Base-by-base conservation (phyloP, 441 rosid species). In the Viola pubescens region DNA sequence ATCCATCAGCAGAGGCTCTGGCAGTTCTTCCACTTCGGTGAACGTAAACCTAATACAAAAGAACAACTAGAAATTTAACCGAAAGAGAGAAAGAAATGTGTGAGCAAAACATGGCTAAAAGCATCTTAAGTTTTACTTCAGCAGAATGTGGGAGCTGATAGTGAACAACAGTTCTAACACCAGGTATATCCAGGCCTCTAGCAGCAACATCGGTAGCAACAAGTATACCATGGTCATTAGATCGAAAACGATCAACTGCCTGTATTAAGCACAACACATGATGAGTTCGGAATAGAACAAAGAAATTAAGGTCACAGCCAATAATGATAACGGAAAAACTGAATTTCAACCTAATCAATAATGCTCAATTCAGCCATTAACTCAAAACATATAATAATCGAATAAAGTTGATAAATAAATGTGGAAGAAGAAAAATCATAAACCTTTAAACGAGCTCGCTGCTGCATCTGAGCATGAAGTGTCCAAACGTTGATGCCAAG, bases 1-100 rank as follows among this genome's bases (percentile, higher is more conserved):
- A 94, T 61, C 99, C 99, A 72, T 94, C 99, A 54, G 85, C 68
- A 55, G 78, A 90, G 56, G 96, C 97, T 74, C 99, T 85, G 66
- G 99, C 97, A 62, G 95, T 90, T 74, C 99, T 82, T 54, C 99
- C 99, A 76, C 99, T 88, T 81, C 99, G 81, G 65, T 94, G 99
- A n/a, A 94, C 95, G 76, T 94, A 94, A 48, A 90, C 94, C 99
- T 90, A 65, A 70, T 52, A 56, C n/a, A 59, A 66, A 56, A 52
- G 5, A 26, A 69, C 61, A 14, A 39, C 55, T 37, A 63, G 51
- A 16, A 13, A 48, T 53, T 38, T 49, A 59, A 45, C 10, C 34
- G 40, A 54, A 9, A 55, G 48, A 10, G 48, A 10, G 49, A 66
- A 14, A 9, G 13, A 6, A 39, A 49, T 7, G 37, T n/a, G 41